A percentile compares a stretch with the other conserved stretches of the same genome.
phyloP scores from a whole-genome alignment of 2,329 filamentous ascomycete genomes.

The Fusarium udum region DNA sequence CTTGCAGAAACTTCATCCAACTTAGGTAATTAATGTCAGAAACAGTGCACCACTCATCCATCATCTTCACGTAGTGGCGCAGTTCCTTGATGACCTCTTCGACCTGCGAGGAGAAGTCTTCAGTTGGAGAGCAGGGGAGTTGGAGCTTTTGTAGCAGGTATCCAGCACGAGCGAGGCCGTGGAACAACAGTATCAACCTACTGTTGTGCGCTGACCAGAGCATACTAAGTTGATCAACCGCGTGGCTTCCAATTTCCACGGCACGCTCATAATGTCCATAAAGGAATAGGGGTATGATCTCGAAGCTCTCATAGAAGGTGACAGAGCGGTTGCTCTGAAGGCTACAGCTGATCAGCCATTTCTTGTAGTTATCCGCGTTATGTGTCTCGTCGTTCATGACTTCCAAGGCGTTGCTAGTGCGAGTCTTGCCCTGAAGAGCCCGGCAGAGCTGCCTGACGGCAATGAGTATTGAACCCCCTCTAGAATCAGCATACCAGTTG shows the following conservation, averaged over 20 bases:
- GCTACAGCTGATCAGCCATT: slow-evolving; percentile 62
- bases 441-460: slow-evolving; percentile 72
- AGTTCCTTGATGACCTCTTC: slow-evolving; percentile 63
- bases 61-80: slow-evolving; percentile 64
- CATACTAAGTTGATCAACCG: slow-evolving; percentile 57
- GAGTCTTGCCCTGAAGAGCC: slow-evolving; percentile 79
- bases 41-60: slow-evolving; percentile 70
- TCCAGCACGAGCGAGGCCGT: slow-evolving; percentile 66
- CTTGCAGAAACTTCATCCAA: slow-evolving; percentile 75
- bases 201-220: slow-evolving; percentile 70
- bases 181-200: slow-evolving; percentile 66
- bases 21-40: slow-evolving; percentile 76
- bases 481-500: slow-evolving; percentile 75
- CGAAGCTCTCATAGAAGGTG: slow-evolving; percentile 74
- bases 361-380: slow-evolving; percentile 65
- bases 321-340: slow-evolving; percentile 71
- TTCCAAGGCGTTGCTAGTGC: slow-evolving; percentile 56
- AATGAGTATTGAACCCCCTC: slow-evolving; percentile 76
- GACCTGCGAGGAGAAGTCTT: slow-evolving; percentile 55
- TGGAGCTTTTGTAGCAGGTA: slow-evolving; percentile 59
- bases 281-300: slow-evolving; percentile 69
- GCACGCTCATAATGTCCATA: slow-evolving; percentile 71
- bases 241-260: slow-evolving; percentile 63
- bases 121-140: slow-evolving; percentile 56
- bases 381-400: slow-evolving; percentile 77